Percentiles rank a stretch among this genome's conserved stretches.
phyloP scores from a whole-genome alignment of 495 filamentous ascomycete species.

The Penicillium cataractarum region DNA sequence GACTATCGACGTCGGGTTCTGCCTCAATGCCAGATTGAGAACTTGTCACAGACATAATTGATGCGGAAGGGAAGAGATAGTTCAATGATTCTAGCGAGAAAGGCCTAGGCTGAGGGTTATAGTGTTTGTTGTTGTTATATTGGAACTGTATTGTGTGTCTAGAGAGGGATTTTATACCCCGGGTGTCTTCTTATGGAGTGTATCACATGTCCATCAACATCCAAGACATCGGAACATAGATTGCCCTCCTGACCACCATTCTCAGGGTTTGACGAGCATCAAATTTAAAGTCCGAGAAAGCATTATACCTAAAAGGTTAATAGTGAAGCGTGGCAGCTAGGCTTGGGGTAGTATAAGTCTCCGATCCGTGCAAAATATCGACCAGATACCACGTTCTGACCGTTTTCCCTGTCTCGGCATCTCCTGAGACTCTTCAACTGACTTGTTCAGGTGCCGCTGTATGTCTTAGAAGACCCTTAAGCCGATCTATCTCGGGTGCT shows the following conservation, averaged over 20 bases:
- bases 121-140: neutral
- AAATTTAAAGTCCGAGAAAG: neutral
- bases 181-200: no score
- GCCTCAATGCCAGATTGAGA: neutral
- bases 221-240: neutral
- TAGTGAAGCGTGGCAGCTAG: neutral
- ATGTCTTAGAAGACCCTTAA: no score
- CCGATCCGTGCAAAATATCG: no score
- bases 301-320: neutral
- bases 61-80: no score
- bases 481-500: no score
- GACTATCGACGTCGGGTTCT: neutral
- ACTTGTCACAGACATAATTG: neutral
- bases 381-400: no score
- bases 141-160: neutral
- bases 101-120: neutral
- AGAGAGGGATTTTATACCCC: neutral
- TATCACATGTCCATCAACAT: neutral
- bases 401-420: no score
- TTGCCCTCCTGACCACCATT: neutral
- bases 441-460: no score
- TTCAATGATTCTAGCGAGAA: neutral
- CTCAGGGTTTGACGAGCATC: neutral
- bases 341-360: neutral
- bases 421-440: no score